phyloP scores from a whole-genome alignment of 805 yeast genomes.

The Starmerella floricola region DNA sequence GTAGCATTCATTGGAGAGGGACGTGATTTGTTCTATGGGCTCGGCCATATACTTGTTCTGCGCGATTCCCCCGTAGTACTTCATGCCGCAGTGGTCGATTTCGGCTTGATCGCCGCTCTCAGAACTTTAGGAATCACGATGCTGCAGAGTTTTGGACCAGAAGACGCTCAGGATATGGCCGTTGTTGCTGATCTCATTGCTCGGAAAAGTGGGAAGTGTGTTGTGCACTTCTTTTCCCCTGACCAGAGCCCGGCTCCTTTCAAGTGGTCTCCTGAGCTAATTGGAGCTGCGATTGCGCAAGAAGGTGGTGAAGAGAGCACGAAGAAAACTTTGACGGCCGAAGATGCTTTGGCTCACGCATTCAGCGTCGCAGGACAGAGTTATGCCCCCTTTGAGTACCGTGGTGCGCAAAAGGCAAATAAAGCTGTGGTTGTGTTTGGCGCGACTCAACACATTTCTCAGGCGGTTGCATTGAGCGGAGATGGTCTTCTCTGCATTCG shows the following conservation, averaged over 20 bases:
- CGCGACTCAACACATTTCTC: constrained; percentile 33
- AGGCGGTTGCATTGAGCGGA: constrained; percentile 31
- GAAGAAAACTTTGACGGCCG: not conserved
- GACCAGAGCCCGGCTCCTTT: constrained; percentile 15
- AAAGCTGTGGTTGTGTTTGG: constrained; percentile 56
- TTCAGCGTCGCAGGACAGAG: constrained; percentile 29
- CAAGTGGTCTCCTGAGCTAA: constrained; percentile 20
- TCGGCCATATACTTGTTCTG: constrained; percentile 18
- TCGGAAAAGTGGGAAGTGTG: constrained; percentile 39
- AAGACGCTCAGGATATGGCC: constrained; percentile 44
- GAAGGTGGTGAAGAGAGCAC: constrained; percentile 5
- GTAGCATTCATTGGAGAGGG: constrained; percentile 17
- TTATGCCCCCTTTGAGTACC: constrained; percentile 35
- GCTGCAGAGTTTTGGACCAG: constrained; percentile 50
- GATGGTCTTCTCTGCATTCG: constrained; percentile 44
- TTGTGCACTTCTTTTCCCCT: constrained; percentile 53
- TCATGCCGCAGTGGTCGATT: constrained; percentile 39
- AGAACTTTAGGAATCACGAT: constrained; percentile 57
- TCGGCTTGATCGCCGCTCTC: constrained; percentile 53
- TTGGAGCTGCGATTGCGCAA: constrained; percentile 21
- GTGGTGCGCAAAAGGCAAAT: constrained; percentile 34
- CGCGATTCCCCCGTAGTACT: constrained; percentile 17
- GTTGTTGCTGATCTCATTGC: constrained; percentile 50
- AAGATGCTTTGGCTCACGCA: constrained; percentile 21
- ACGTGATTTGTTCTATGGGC: constrained; percentile 18